Evolutionary conservation across 1,284 basidiomycete genomes (phyloP), one percentile per base, ranked within the genome.

Genomic region (Ustilago tritici): DNA sequence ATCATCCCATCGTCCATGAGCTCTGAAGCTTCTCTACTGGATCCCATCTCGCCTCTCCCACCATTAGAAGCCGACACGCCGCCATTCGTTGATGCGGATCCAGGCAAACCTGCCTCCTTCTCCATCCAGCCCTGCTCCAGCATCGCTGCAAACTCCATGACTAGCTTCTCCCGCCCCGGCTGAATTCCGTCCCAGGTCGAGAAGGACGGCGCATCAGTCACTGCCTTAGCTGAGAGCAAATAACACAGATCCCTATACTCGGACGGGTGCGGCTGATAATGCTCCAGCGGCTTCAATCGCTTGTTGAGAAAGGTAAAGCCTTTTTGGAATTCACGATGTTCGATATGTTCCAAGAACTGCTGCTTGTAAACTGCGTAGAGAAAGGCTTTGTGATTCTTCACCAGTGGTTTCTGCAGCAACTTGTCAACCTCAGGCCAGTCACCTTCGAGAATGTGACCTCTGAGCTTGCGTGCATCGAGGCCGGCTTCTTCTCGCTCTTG

Each of bases 291-390:
- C 75, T 88, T 88, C 34, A 89, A 80, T 0, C 88, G 83, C 68
- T 89, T 89, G 59, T 87, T 87, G 17, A 89, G 84, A 19, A 89
- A 87, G 28, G 88, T 89, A 82, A 89, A 89, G 1, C 88, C 88
- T 67, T 82, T 72, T 53, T 86, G 83, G 15, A 83, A 86, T 82
- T 86, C 82, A 80, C 88, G 84, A 56, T 88, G 87, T 68, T 89
- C 88, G 43, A 89, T 87, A 65, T 88, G 86, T 71, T 88, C 88
- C 28, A 88, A 80, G 67, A 88, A 88, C 62, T 88, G 84, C 66
- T 86, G 84, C 61, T 84, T 85, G 79, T 82, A 86, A 12, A 85
- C 78, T 3, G 84, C 82, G 57, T 85, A 89, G 40, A 88, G 76
- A 61, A 89, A 88, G 2, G 88, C 87, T 59, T 88, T 88, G 61